Evolutionary conservation across 2,329 filamentous ascomycete species (phyloP).

Genomic region (Talaromyces funiculosus): DNA sequence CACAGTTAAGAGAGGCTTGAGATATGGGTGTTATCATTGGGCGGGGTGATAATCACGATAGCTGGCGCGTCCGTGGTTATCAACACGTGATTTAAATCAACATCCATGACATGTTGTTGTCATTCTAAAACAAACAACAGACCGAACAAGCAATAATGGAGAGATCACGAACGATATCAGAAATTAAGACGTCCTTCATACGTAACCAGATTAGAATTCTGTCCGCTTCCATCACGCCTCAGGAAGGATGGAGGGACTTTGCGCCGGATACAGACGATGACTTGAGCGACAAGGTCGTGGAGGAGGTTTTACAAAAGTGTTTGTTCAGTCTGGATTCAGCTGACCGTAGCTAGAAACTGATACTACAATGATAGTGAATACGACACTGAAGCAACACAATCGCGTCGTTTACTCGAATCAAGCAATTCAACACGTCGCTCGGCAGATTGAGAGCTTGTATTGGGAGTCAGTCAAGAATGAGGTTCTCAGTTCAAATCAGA

Average conservation of each 20-base stretch:
- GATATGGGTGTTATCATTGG: not conserved
- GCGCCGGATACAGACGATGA: conserved; percentile 38
- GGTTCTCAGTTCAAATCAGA: conserved; percentile 19
- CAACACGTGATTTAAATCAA: conserved; percentile 8
- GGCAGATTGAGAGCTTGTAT: conserved; percentile 52
- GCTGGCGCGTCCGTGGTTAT: not conserved
- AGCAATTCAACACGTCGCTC: conserved; percentile 51
- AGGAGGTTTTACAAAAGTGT: conserved; percentile 50
- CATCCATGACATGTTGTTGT: not conserved
- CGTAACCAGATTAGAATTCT: conserved; percentile 48
- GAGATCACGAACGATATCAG: conserved; percentile 41
- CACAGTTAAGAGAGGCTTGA: not conserved
- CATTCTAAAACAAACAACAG: not conserved
- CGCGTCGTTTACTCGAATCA: conserved; percentile 50
- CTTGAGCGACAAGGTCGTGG: conserved; percentile 45
- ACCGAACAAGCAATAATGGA: conserved; percentile 28
- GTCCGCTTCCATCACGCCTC: conserved; percentile 43
- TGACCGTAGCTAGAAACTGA: conserved; percentile 5
- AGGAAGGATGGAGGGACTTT: conserved; percentile 44
- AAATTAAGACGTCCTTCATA: conserved; percentile 49
- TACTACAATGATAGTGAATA: conserved; percentile 42
- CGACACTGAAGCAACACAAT: conserved; percentile 47
- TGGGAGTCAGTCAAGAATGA: conserved; percentile 45
- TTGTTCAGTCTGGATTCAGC: not conserved
- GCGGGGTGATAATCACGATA: not conserved